Base-by-base conservation (phyloP, 2,329 filamentous ascomycete species). In the Capronia epimyces region DNA sequence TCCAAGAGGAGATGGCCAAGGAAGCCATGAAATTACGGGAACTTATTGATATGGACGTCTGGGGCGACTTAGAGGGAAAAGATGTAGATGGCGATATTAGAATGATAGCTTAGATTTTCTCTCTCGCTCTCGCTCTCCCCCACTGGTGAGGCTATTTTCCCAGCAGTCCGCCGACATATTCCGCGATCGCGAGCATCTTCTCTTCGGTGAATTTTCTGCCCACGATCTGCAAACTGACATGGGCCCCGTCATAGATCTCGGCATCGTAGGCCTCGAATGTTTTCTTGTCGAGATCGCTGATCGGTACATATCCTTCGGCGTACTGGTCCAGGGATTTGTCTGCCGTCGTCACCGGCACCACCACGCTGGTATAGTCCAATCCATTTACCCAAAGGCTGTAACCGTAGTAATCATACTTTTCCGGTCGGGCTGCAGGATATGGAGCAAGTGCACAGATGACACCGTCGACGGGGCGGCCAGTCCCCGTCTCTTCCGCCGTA, bases 381-480 rank as follows among this genome's bases (percentile, higher is more conserved):
- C 68, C 50, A 46, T 72, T 73, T 5, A 71, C 62, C 9, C 61
- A 66, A 1, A 52, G 59, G 3, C 65, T 60, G 43, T 71, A 72
- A 1, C 66, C 68, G 47, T 70, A 69, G 56, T 70, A 70, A 20
- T 61, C 64, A 56, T 67, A 71, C 49, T 65, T 62, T 2, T 61
- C 53, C 6, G 70, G 72, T 8, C 67, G 61, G 0, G 69, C 65
- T 0, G 72, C 70, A 1, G 72, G 67, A 29, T 69, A 69, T 3
- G 72, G 66, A 3, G 71, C 70, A 27, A 69, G 57, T 1, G 73
- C 68, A 8, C 65, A 67, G 40, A 76, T 67, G 22, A 76, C 53
- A 10, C 65, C 72, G 59, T 85, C 82, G 0, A 83, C 77, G 1
- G 75, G 69, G 43, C 73, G 68, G 0, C 73, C 72, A 2, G 67